phyloP scores from a whole-genome alignment of 805 yeast species.

The Nakazawaea pomicola region DNA sequence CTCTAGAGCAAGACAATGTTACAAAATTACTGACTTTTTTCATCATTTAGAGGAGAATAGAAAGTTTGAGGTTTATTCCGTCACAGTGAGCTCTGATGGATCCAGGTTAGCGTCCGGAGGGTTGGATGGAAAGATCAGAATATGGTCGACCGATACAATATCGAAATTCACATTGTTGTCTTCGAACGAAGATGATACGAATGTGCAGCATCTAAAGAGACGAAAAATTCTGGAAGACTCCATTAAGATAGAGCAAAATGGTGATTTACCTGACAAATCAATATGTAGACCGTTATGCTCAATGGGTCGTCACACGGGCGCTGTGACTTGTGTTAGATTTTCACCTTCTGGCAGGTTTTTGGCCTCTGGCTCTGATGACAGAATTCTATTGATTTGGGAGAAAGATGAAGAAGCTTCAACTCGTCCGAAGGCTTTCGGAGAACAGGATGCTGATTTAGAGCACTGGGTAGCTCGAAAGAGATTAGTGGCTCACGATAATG shows the following conservation, averaged over 20 bases:
- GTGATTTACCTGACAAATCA: slow-evolving; percentile 22
- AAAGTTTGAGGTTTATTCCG: slow-evolving; percentile 79
- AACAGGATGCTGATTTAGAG: slow-evolving; percentile 67
- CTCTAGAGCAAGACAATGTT: no score
- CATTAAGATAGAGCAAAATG: slow-evolving; percentile 15
- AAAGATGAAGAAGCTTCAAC: slow-evolving; percentile 67
- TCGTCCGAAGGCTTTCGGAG: slow-evolving; percentile 58
- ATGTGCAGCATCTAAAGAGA: slow-evolving; percentile 1
- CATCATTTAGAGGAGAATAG: slow-evolving; percentile 67
- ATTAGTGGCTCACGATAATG: slow-evolving; percentile 95
- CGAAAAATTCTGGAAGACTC: slow-evolving; percentile 15
- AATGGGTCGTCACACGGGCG: slow-evolving; percentile 95
- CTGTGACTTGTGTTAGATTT: slow-evolving; percentile 89
- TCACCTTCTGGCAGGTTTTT: slow-evolving; percentile 88
- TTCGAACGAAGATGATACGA: slow-evolving; percentile 11
- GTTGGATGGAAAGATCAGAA: slow-evolving; percentile 82
- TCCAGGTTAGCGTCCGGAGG: slow-evolving; percentile 90
- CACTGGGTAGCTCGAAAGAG: slow-evolving; percentile 94
- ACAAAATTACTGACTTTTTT: no score
- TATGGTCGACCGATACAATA: slow-evolving; percentile 72
- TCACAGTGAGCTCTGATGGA: slow-evolving; percentile 79
- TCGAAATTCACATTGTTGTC: slow-evolving; percentile 30
- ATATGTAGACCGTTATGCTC: slow-evolving; percentile 68
- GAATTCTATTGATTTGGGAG: slow-evolving; percentile 89
- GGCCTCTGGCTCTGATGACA: slow-evolving; percentile 95